These are phyloP conservation scores for Pachysandra terminalis DNA, from an alignment of 164 flowering plant species.

Conservation along the genomic window DNA sequence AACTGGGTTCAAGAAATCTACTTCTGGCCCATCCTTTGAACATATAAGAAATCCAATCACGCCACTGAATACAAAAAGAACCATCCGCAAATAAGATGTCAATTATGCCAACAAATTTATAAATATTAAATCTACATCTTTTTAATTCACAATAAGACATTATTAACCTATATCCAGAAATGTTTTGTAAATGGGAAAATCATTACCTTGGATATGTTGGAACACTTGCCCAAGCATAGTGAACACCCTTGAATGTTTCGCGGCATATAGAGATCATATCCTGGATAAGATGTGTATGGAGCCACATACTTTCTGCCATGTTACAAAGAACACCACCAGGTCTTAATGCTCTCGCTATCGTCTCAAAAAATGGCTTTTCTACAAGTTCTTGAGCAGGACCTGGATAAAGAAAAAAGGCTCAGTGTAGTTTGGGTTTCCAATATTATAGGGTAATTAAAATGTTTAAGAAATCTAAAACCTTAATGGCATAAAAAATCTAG, in stretches of 20 bases:
- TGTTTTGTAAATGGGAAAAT: background rate
- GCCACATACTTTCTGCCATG: slow-evolving; percentile 91
- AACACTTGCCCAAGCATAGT: slow-evolving; percentile 78
- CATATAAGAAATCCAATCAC: slow-evolving; percentile 89
- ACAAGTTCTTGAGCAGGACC: slow-evolving; percentile 85
- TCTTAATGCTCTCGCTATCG: slow-evolving; percentile 53
- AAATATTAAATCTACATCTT: background rate
- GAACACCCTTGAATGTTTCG: slow-evolving; percentile 62
- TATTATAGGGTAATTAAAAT: too few species aligned
- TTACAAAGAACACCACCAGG: slow-evolving; percentile 81
- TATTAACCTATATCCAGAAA: background rate
- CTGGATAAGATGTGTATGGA: slow-evolving; percentile 76
- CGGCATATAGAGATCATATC: slow-evolving; percentile 62
- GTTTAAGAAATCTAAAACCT: background rate
- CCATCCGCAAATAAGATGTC: background rate
- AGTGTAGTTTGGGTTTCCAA: background rate
- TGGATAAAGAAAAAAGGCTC: slow-evolving; percentile 11
- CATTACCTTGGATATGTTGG: slow-evolving; percentile 80
- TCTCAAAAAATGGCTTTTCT: slow-evolving; percentile 75
- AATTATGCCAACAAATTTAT: background rate
- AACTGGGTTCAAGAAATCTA: slow-evolving; percentile 77
- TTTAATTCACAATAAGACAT: background rate
- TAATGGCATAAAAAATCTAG: background rate
- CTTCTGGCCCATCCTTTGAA: slow-evolving; percentile 86
- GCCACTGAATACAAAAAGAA: slow-evolving; percentile 51